Percentiles rank a stretch among this genome's conserved stretches.
Conservation (phyloP, 2,329 filamentous ascomycete species). For the Bimuria novae-zelandiae region DNA sequence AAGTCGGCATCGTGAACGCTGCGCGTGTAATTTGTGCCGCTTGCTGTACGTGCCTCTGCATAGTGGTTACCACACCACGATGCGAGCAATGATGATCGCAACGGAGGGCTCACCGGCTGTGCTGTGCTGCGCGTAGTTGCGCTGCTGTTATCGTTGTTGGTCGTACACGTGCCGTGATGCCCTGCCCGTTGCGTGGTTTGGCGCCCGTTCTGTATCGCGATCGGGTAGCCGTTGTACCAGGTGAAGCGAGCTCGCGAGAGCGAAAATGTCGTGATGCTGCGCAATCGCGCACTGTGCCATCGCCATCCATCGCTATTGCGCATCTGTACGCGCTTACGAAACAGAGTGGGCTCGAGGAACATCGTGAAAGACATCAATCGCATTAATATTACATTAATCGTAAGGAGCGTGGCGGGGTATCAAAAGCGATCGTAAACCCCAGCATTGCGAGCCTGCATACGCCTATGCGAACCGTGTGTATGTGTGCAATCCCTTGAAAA, state of each 20-base stretch:
- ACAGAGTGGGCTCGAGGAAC: no score
- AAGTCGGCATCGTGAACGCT: not conserved
- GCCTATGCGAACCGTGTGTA: not conserved
- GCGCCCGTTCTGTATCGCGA: no score
- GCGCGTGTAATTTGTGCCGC: slow-evolving; percentile 2
- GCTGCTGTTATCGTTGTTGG: not conserved
- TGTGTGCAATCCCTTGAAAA: slow-evolving; percentile 3
- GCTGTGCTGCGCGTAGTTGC: not conserved
- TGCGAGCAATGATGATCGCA: not conserved
- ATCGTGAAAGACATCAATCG: not conserved
- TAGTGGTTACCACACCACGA: slow-evolving; percentile 4
- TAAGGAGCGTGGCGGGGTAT: slow-evolving; percentile 5
- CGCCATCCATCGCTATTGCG: no score
- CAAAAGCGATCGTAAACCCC: not conserved
- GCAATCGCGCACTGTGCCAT: slow-evolving; percentile 2
- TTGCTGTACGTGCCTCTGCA: not conserved
- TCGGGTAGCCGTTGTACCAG: not conserved
- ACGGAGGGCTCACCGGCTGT: not conserved
- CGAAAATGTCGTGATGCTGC: not conserved
- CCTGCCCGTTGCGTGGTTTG: no score
- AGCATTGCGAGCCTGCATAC: not conserved
- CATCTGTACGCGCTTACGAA: no score
- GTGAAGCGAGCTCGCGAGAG: not conserved
- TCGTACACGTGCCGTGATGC: no score
- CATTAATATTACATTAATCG: slow-evolving; percentile 7